phyloP scores from a whole-genome alignment of 495 filamentous ascomycete genomes.

The Neurospora sp. region DNA sequence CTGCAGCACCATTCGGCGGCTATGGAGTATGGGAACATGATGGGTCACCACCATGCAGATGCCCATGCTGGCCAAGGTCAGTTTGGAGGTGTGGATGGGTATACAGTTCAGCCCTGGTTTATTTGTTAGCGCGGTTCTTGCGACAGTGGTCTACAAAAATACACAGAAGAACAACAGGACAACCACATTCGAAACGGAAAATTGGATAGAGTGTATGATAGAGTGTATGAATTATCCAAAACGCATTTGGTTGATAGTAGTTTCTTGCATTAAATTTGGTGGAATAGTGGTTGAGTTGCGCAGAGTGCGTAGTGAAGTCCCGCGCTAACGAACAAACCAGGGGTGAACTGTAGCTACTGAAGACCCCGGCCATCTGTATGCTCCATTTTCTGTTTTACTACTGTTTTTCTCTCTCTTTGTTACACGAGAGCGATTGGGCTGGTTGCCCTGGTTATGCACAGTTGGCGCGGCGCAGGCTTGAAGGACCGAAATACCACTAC shows the following conservation, averaged over 20 bases:
- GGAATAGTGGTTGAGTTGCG: background rate
- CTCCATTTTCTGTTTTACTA: no score
- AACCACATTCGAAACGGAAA: background rate
- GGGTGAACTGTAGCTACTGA: background rate
- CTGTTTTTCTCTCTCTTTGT: background rate
- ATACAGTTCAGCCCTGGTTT: background rate
- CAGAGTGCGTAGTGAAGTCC: background rate
- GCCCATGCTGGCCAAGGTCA: background rate
- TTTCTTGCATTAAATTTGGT: background rate
- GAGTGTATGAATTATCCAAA: background rate
- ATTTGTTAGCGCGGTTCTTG: background rate
- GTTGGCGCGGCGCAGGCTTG: background rate
- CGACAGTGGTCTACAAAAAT: background rate
- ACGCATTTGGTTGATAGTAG: background rate
- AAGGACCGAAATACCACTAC: background rate
- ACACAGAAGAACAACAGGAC: background rate
- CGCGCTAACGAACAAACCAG: background rate
- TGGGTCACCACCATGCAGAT: constrained; percentile 6
- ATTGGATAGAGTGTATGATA: background rate
- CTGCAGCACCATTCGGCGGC: constrained; percentile 4
- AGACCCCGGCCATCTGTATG: background rate
- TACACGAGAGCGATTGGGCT: background rate
- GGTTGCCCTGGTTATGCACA: background rate
- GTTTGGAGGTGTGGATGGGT: constrained; percentile 4
- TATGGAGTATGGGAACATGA: constrained; percentile 5